Percentiles rank a stretch among this genome's conserved stretches.
phyloP scores from a whole-genome alignment of 1,139 yeast genomes.

The Groenewaldozyma auringiensis region DNA sequence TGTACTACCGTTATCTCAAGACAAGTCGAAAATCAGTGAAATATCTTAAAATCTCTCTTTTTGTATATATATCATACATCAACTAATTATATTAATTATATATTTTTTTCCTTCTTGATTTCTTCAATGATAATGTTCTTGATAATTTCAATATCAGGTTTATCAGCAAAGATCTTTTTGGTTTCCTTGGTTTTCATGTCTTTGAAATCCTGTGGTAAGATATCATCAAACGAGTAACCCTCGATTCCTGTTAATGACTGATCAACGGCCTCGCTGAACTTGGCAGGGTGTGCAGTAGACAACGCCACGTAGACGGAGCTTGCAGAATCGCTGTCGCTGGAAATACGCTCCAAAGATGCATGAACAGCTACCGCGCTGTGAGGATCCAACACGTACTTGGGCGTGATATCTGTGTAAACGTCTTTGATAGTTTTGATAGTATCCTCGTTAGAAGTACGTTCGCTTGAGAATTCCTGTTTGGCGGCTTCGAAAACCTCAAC shows the following conservation, averaged over 20 bases:
- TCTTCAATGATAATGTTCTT: constrained; percentile 69
- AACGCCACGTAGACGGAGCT: constrained; percentile 60
- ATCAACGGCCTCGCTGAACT: constrained; percentile 92
- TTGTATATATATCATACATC: too few relatives aligned
- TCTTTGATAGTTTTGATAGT: constrained; percentile 70
- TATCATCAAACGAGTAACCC: constrained; percentile 76
- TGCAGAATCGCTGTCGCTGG: constrained; percentile 37
- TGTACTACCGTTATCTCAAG: constrained; percentile 64
- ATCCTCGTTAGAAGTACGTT: constrained; percentile 68
- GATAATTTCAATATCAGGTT: constrained; percentile 63
- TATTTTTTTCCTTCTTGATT: constrained; percentile 41
- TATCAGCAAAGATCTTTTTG: constrained; percentile 68
- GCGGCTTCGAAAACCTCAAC: constrained; percentile 59
- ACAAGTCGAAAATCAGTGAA: constrained; percentile 1
- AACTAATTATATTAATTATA: not conserved
- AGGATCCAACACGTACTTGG: constrained; percentile 85
- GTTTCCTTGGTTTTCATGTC: constrained; percentile 62
- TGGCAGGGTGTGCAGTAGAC: constrained; percentile 98
- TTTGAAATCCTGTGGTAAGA: constrained; percentile 81
- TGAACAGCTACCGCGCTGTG: constrained; percentile 93
- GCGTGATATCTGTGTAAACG: constrained; percentile 52
- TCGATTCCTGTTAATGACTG: constrained; percentile 57
- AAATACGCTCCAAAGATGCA: constrained; percentile 57
- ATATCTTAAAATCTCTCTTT: not conserved
- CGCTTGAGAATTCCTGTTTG: constrained; percentile 61